Evolutionary conservation across 164 flowering plant genomes (phyloP), one percentile per base, ranked within the genome.

Genomic region (Magnolia officinalis): DNA sequence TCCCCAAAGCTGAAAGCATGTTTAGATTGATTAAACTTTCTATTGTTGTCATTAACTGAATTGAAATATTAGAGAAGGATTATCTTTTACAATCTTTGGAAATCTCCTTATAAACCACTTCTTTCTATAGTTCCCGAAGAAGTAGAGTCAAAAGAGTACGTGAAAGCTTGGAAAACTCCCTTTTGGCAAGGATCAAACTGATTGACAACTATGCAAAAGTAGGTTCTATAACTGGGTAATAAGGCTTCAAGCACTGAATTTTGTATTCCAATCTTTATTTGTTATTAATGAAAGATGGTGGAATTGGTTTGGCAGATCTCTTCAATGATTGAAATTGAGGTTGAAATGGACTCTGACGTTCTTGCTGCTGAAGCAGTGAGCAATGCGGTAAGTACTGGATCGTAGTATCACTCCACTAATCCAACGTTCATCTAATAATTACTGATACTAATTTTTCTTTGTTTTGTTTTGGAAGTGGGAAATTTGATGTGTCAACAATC

Each of bases 321-420:
- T 74, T 94, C 98, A 29, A 92, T 96, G 97, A 96, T 96, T 81
- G 99, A 96, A 86, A 96, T 96, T 80, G 98, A 96, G 81, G 92
- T 94, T 73, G 97, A 96, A 83, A 85, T 96, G 98, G 96, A 90
- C 83, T 86, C 91, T 24, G 95, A 96, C 78, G 96, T 96, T 83
- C 89, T 89, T 80, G 98, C 96, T 77, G 99, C 99, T 64, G 98
- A 96, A 87, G 89, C 93, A 78, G 91, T 83, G 20, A 89, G 92
- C 89, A 90, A 86, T 86, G 84, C 81, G 80, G 98, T 96, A 58
- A 16, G 86, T 70, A 68, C 45, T 51, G 9, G 24, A 50, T 50
- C 50, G 0, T 20, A 23, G 3, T 24, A 13, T 67, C 21, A 9
- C 20, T 75, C 1, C 6, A 21, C 50, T 65, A 18, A 68, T 68